Percentiles rank a stretch among this genome's conserved stretches.
Conservation (phyloP, 495 filamentous ascomycete species). For the Penicillium goetzii region DNA sequence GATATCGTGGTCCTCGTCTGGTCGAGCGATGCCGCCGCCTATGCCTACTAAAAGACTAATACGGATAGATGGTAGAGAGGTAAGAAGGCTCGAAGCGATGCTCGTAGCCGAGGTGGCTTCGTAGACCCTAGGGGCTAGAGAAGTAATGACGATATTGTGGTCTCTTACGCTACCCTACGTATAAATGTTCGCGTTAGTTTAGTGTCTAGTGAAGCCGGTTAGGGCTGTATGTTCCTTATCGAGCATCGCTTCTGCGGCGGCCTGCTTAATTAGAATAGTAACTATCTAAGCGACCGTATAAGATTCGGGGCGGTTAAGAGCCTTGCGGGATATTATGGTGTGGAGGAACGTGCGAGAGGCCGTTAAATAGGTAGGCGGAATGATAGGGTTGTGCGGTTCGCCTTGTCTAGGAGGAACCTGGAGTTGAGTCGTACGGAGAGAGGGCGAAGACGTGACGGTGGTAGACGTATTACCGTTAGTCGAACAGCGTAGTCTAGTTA, state of each 20-base stretch:
- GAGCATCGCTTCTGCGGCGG: slow-evolving; percentile 26
- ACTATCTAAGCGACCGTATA: slow-evolving; percentile 29
- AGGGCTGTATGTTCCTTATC: slow-evolving; percentile 23
- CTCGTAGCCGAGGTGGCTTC: slow-evolving; percentile 28
- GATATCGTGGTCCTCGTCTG: slow-evolving; percentile 26
- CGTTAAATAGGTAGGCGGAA: slow-evolving; percentile 1
- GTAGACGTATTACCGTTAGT: no score
- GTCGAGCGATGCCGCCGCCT: slow-evolving; percentile 28
- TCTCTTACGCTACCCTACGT: slow-evolving; percentile 41
- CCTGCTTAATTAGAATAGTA: slow-evolving; percentile 24
- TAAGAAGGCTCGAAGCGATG: slow-evolving; percentile 34
- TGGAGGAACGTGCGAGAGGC: slow-evolving; percentile 9
- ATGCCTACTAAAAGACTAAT: slow-evolving; percentile 33
- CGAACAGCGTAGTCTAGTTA: no score
- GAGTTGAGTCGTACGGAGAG: background rate
- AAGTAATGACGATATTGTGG: slow-evolving; percentile 38
- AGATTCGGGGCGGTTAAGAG: slow-evolving; percentile 10
- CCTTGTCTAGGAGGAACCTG: background rate
- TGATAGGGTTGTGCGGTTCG: background rate
- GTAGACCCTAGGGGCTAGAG: slow-evolving; percentile 23
- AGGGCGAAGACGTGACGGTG: no score
- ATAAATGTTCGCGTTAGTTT: slow-evolving; percentile 41
- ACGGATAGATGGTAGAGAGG: slow-evolving; percentile 20
- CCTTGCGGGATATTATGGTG: slow-evolving; percentile 24
- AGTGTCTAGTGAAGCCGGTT: slow-evolving; percentile 10